phyloP scores from a whole-genome alignment of 805 yeast genomes.

The Monosporozyma yasuniensis region DNA sequence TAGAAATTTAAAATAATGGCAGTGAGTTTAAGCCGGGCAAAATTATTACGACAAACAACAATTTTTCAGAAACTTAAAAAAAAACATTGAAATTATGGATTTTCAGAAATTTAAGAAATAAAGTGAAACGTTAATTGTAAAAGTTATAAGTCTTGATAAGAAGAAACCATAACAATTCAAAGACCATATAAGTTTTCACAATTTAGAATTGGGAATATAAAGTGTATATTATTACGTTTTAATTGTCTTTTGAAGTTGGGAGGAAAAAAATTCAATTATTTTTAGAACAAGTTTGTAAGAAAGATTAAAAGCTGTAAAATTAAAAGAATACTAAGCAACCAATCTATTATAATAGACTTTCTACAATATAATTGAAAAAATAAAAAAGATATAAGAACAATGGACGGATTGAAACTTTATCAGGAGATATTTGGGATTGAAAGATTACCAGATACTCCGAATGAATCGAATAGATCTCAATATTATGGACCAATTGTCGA shows the following conservation, averaged over 20 bases:
- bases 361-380: background rate
- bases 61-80: background rate
- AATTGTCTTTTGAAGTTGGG: too few relatives aligned
- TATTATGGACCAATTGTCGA: constrained; percentile 11
- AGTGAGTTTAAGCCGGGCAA: too few relatives aligned
- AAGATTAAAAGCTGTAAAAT: too few relatives aligned
- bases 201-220: too few relatives aligned
- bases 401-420: background rate
- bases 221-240: too few relatives aligned
- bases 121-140: background rate
- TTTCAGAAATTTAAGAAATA: background rate
- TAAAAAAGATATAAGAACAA: background rate
- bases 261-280: too few relatives aligned
- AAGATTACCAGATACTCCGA: constrained; percentile 16
- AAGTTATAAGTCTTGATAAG: too few relatives aligned
- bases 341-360: background rate
- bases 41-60: background rate
- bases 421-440: constrained; percentile 24
- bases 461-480: background rate
- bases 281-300: too few relatives aligned
- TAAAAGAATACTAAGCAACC: background rate
- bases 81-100: background rate
- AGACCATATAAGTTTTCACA: too few relatives aligned
- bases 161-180: too few relatives aligned
- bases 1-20: too few relatives aligned